Percentiles rank a stretch among this genome's conserved stretches.
These are phyloP conservation scores for Backusella luteola DNA, from an alignment of 192 early-diverging fungal species.

Conservation along the genomic window DNA sequence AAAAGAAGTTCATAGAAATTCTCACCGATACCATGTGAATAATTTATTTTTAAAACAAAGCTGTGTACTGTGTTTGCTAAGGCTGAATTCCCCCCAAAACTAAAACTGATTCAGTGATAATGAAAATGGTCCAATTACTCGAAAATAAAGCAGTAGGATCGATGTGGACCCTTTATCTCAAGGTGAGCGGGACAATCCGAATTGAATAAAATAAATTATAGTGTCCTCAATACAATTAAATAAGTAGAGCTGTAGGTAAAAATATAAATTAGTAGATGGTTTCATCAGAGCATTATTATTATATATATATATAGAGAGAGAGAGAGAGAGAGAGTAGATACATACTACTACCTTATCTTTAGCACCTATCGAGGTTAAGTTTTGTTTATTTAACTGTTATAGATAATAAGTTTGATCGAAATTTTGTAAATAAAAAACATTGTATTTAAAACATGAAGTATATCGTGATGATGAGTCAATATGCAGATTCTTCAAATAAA, in stretches of 20 bases:
- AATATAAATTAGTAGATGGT: not conserved
- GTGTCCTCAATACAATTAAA: not conserved
- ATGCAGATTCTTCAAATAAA: too few species aligned
- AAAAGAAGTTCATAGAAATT: not conserved
- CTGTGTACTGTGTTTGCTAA: not conserved
- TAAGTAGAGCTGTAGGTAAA: not conserved
- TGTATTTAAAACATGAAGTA: too few species aligned
- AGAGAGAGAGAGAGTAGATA: not conserved
- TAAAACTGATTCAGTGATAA: not conserved
- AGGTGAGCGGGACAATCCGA: not conserved
- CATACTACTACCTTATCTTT: not conserved
- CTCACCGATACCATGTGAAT: constrained; percentile 8
- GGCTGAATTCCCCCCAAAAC: not conserved
- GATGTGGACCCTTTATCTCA: too few species aligned
- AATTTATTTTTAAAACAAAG: not conserved
- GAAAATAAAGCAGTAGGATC: too few species aligned
- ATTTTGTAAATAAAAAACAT: too few species aligned
- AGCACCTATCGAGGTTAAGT: not conserved
- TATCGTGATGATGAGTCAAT: too few species aligned
- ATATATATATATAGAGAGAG: too few species aligned
- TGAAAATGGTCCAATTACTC: not conserved
- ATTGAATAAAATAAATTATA: not conserved
- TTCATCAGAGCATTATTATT: not conserved
- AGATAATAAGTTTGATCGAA: too few species aligned
- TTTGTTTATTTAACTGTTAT: too few species aligned